phyloP scores from a whole-genome alignment of 352 stramenopile genomes.

The Pythium angustatum region DNA sequence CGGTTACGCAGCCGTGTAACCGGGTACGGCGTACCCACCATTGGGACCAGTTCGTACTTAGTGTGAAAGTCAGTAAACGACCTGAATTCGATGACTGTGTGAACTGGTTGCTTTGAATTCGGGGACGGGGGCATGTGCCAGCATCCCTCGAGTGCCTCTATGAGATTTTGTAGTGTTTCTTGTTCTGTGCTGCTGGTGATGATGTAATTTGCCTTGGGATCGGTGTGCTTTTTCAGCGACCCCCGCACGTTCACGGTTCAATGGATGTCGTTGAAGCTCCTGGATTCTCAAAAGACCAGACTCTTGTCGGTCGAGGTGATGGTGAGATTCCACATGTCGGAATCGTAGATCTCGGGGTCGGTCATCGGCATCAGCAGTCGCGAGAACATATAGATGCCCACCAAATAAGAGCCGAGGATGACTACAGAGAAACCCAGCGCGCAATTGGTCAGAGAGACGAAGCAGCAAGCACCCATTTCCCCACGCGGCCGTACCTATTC shows the following conservation, averaged over 20 bases:
- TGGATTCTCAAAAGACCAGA: constrained; percentile 24
- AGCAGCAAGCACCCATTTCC: not conserved
- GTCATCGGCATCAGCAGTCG: constrained; percentile 73
- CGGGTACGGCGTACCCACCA: not conserved
- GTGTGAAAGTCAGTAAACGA: not conserved
- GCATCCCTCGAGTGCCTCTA: too few species aligned
- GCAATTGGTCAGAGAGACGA: not conserved
- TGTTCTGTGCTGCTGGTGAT: not conserved
- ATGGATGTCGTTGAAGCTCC: not conserved
- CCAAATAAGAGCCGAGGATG: constrained; percentile 78
- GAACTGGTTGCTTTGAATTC: too few species aligned
- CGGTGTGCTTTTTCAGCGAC: too few species aligned
- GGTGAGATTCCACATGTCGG: constrained; percentile 81
- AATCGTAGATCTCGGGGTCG: constrained; percentile 78
- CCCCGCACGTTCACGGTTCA: too few species aligned
- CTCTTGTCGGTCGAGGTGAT: constrained; percentile 32
- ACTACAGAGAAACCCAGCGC: constrained; percentile 33
- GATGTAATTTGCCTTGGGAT: too few species aligned
- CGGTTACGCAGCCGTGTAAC: too few species aligned
- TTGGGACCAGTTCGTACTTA: constrained; percentile 22
- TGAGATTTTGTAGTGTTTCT: constrained; percentile 5
- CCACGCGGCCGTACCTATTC: constrained; percentile 76
- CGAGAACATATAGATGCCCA: constrained; percentile 82
- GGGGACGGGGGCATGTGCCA: too few species aligned
- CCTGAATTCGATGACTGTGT: too few species aligned